phyloP scores from a whole-genome alignment of 2,329 filamentous ascomycete species.

The Furcasterigmium sp. region DNA sequence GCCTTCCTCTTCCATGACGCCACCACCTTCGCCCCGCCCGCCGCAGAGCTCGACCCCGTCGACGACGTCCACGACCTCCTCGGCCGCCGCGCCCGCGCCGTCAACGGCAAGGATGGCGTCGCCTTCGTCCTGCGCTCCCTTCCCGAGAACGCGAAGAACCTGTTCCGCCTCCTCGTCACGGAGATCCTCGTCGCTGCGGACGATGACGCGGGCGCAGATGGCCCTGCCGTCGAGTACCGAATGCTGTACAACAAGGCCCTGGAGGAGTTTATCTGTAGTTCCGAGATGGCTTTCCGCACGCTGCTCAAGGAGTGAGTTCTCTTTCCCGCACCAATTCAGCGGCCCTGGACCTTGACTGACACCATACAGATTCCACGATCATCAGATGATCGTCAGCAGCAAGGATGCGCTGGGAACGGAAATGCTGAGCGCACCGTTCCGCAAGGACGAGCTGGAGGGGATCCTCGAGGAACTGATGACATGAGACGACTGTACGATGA shows the following conservation, averaged over 20 bases:
- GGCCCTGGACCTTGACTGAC: background rate
- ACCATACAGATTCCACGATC: constrained; percentile 74
- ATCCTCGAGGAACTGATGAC: constrained; percentile 71
- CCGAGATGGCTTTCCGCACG: constrained; percentile 91
- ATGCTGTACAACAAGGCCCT: constrained; percentile 92
- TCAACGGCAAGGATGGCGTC: constrained; percentile 87
- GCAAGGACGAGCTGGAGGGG: constrained; percentile 81
- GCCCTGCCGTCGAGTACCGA: constrained; percentile 78
- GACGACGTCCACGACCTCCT: constrained; percentile 87
- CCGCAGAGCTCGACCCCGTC: constrained; percentile 71
- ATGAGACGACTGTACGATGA: constrained; percentile 14
- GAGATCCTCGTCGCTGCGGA: constrained; percentile 73
- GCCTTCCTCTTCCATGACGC: constrained; percentile 90
- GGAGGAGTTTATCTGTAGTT: constrained; percentile 95
- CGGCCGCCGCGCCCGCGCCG: constrained; percentile 70
- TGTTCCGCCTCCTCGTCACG: constrained; percentile 80
- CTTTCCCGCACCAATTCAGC: background rate
- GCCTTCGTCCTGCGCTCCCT: constrained; percentile 85
- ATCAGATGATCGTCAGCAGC: constrained; percentile 90
- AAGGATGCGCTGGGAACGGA: constrained; percentile 85
- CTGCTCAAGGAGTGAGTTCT: constrained; percentile 76
- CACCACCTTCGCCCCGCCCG: constrained; percentile 78
- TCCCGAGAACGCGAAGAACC: constrained; percentile 82
- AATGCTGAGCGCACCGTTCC: constrained; percentile 77
- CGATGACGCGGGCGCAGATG: constrained; percentile 51